Percentiles rank a stretch among this genome's conserved stretches.
These are phyloP conservation scores for Clavispora carvajalis DNA, from an alignment of 805 yeast species.

Conservation along the genomic window DNA sequence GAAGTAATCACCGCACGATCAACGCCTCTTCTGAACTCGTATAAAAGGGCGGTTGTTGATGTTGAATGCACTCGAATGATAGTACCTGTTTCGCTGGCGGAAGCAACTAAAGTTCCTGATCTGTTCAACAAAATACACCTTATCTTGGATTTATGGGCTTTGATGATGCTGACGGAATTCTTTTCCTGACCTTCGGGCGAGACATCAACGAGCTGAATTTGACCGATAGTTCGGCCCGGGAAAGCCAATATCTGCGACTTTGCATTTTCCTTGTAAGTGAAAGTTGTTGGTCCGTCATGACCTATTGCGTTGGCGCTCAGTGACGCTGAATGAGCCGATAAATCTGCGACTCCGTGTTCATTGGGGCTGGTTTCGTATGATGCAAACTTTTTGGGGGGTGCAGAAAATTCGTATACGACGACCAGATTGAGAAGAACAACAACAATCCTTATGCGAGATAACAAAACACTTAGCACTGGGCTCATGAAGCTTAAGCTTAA, in stretches of 20 bases:
- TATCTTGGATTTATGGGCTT: constrained; percentile 70
- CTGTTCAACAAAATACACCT: constrained; percentile 59
- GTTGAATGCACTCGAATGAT: constrained; percentile 71
- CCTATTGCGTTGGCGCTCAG: neutral
- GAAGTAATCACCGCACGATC: constrained; percentile 80
- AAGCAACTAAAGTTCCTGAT: constrained; percentile 65
- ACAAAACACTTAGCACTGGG: constrained; percentile 66
- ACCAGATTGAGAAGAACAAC: constrained; percentile 66
- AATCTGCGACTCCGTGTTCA: constrained; percentile 58
- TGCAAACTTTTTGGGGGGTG: constrained; percentile 67
- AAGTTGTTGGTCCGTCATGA: neutral
- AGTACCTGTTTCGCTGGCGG: constrained; percentile 81
- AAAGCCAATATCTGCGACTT: constrained; percentile 59
- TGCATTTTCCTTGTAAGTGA: constrained; percentile 6
- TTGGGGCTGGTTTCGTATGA: constrained; percentile 63
- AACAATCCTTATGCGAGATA: constrained; percentile 72
- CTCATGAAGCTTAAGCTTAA: constrained; percentile 69
- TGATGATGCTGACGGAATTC: constrained; percentile 60
- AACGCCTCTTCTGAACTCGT: constrained; percentile 84
- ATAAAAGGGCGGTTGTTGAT: constrained; percentile 60
- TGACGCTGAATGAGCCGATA: constrained; percentile 28
- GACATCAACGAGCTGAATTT: constrained; percentile 73
- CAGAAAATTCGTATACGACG: constrained; percentile 71
- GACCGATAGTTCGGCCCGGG: constrained; percentile 74
- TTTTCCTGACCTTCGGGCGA: constrained; percentile 60